phyloP scores from a whole-genome alignment of 2,329 filamentous ascomycete species.

The Phyllosticta citrichinensis region DNA sequence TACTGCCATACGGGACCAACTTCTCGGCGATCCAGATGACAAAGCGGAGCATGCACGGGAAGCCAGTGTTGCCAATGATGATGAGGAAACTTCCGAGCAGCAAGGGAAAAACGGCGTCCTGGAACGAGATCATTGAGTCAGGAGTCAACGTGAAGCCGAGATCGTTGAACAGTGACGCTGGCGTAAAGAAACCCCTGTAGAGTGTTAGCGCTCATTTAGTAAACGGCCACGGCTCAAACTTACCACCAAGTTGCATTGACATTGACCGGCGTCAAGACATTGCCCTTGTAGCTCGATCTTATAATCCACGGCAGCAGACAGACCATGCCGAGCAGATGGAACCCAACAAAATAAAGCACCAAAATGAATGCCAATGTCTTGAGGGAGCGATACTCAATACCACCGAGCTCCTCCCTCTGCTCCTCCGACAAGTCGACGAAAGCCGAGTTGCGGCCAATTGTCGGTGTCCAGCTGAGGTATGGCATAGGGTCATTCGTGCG shows the following conservation, averaged over 20 bases:
- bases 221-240: conserved; percentile 11
- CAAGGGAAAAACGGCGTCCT: conserved; percentile 63
- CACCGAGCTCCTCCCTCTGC: conserved; percentile 87
- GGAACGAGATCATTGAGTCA: conserved; percentile 88
- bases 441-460: conserved; percentile 82
- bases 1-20: conserved; percentile 53
- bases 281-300: conserved; percentile 50
- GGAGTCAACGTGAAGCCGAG: conserved; percentile 87
- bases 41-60: conserved; percentile 87
- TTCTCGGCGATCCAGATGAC: conserved; percentile 77
- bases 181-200: conserved; percentile 64
- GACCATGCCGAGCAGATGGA: conserved; percentile 65
- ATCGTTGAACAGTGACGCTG: conserved; percentile 86
- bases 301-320: conserved; percentile 75
- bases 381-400: conserved; percentile 88
- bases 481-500: conserved; percentile 51
- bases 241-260: conserved; percentile 71
- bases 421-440: conserved; percentile 83
- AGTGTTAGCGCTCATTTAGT: conserved; percentile 7
- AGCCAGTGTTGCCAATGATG: conserved; percentile 89
- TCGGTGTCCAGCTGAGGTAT: conserved; percentile 90
- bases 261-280: conserved; percentile 50
- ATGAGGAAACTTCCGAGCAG: conserved; percentile 77
- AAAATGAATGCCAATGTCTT: conserved; percentile 77
- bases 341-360: conserved; percentile 70